Evolutionary conservation across 495 filamentous ascomycete species (phyloP).

Genomic region (Penicillium canariense): DNA sequence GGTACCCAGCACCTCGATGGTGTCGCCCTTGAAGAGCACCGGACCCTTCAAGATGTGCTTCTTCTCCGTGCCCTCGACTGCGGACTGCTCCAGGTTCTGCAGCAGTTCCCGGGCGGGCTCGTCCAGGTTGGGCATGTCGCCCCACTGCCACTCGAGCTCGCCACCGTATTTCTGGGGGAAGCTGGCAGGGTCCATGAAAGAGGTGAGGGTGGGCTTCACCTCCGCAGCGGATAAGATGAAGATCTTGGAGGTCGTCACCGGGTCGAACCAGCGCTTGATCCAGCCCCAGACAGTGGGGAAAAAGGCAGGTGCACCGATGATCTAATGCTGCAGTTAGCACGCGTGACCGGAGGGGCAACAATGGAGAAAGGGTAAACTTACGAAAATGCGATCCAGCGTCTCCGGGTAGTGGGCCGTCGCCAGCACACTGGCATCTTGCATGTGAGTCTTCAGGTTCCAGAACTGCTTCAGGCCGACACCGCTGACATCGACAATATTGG

Average conservation of each 20-base stretch:
- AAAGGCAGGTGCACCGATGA: constrained; percentile 85
- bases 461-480: constrained; percentile 84
- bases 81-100: constrained; percentile 31
- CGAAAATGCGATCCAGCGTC: constrained; percentile 82
- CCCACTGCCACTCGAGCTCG: constrained; percentile 75
- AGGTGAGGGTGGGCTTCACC: constrained; percentile 67
- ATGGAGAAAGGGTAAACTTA: constrained; percentile 36
- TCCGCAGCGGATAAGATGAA: constrained; percentile 74
- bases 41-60: constrained; percentile 41
- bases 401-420: constrained; percentile 94
- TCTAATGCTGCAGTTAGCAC: constrained; percentile 41
- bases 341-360: neutral
- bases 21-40: constrained; percentile 39
- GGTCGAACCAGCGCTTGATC: constrained; percentile 96
- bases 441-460: constrained; percentile 86
- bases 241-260: constrained; percentile 88
- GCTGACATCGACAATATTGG: constrained; percentile 86
- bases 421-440: constrained; percentile 83
- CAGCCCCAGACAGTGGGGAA: constrained; percentile 94
- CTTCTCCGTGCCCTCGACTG: constrained; percentile 28
- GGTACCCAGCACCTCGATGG: constrained; percentile 40
- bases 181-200: constrained; percentile 75
- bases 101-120: constrained; percentile 52
- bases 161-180: constrained; percentile 86
- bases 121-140: constrained; percentile 68